Base-by-base conservation (phyloP, 1,284 basidiomycete species). In the Irpex sp. region DNA sequence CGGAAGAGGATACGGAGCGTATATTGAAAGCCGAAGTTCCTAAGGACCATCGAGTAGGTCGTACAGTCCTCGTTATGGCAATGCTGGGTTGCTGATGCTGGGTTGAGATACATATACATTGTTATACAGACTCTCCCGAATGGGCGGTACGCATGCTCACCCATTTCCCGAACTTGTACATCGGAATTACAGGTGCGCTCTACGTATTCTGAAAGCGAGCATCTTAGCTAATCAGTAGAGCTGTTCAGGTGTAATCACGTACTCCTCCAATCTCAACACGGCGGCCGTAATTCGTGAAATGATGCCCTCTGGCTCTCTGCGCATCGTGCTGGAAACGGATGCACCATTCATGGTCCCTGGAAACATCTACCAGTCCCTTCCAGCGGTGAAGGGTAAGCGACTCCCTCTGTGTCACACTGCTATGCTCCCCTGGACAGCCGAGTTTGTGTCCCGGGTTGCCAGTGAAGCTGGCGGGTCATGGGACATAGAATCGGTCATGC, bases 391-490 rank as follows among this genome's bases (percentile, higher is more conserved):
- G 67, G 85, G 85, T 34, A 69, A 54, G 34, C 82, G 85, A 64
- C 75, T 93, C 0, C 88, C 92, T 0, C 72, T 93, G 5, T 90
- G 83, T 60, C 91, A 93, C 70, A 85, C 85, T 0, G 90, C 84
- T 0, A 93, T 93, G 89, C 83, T 93, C 4, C 92, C 92, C 0
- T 93, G 91, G 90, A 89, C 88, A 0, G 91, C 92, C 0, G 84
- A 87, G 67, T 92, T 88, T 69, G 84, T 91, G 0, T 86, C 89
- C 1, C 74, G 75, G 1, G 71, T 85, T 1, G 78, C 82, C 1
- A 79, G 77, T 19, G 81, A 80, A 21, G 77, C 62, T 11, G 62
- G 58, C 3, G 57, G 48, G 2, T 58, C 68, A 0, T 91, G 86
- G 85, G 80, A 81, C 57, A 74, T 83, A 0, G 82, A 82, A 61